Conservation (phyloP, 148 eudicot species). For the Amaranthus palmeri region DNA sequence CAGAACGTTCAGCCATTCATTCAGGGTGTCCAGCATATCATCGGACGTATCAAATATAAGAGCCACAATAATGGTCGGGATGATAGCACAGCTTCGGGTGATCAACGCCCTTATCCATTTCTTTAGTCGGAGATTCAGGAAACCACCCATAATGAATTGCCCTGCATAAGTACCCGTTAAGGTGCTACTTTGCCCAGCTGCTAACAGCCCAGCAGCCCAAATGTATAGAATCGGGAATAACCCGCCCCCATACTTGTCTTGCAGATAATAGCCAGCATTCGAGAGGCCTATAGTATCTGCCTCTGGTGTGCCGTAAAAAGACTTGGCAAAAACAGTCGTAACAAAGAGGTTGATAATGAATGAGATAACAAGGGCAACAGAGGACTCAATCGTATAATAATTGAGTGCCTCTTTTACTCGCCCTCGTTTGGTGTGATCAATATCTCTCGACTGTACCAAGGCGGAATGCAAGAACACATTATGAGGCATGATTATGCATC, state of each 20-base stretch:
- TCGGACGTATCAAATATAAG: constrained; percentile 75
- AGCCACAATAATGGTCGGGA: constrained; percentile 90
- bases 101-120: constrained; percentile 98
- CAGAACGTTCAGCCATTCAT: constrained; percentile 94
- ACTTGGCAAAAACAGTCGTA: constrained; percentile 86
- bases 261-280: constrained; percentile 86
- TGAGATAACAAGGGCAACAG: constrained; percentile 64
- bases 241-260: constrained; percentile 87
- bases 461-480: constrained; percentile 97
- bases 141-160: constrained; percentile 98
- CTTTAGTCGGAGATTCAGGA: constrained; percentile 65
- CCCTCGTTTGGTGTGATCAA: constrained; percentile 66
- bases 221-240: constrained; percentile 76
- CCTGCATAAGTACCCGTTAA: constrained; percentile 98
- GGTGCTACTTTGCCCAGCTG: constrained; percentile 99
- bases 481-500: constrained; percentile 99
- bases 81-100: constrained; percentile 85
- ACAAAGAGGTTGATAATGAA: constrained; percentile 88
- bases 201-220: constrained; percentile 88
- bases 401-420: constrained; percentile 78
- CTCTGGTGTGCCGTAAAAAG: constrained; percentile 72
- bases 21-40: constrained; percentile 60
- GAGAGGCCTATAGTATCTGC: constrained; percentile 79
- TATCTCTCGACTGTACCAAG: constrained; percentile 84
- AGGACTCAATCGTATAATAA: constrained; percentile 87